phyloP scores from a whole-genome alignment of 345 rosid genomes.

The Gossypium mustelinum region DNA sequence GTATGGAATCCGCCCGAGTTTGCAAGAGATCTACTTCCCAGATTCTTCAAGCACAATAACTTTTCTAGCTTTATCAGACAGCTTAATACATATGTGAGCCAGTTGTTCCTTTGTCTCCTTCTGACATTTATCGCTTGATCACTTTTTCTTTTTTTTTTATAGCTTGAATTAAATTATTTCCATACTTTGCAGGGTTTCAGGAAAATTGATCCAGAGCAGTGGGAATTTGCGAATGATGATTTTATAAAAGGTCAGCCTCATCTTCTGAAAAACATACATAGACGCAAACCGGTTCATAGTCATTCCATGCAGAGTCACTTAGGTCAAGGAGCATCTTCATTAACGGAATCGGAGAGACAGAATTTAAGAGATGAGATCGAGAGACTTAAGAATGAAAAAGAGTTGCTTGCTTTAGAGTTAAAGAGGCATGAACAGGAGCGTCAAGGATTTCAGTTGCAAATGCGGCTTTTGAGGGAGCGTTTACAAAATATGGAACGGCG shows the following conservation, averaged over 20 bases:
- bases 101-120: background rate
- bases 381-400: conserved; percentile 53
- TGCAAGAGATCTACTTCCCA: conserved; percentile 70
- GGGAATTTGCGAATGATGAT: conserved; percentile 93
- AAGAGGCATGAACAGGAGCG: conserved; percentile 54
- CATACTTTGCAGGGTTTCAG: conserved; percentile 62
- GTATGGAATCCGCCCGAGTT: conserved; percentile 80
- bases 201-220: conserved; percentile 76
- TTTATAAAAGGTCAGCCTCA: conserved; percentile 69
- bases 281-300: conserved; percentile 91
- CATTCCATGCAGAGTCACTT: conserved; percentile 64
- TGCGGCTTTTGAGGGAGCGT: conserved; percentile 53
- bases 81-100: conserved; percentile 87
- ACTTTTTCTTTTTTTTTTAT: background rate
- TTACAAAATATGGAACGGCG: conserved; percentile 53
- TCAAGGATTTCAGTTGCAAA: conserved; percentile 51
- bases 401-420: conserved; percentile 46
- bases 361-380: conserved; percentile 58
- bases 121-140: background rate
- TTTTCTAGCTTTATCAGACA: conserved; percentile 97
- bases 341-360: conserved; percentile 63
- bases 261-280: conserved; percentile 80
- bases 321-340: conserved; percentile 45
- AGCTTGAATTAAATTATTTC: conserved; percentile 18
- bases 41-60: conserved; percentile 82